Percentiles rank a stretch among this genome's conserved stretches.
These are phyloP conservation scores for Cyclotella sp. DNA, from an alignment of 108 stramenopile species.

Conservation along the genomic window DNA sequence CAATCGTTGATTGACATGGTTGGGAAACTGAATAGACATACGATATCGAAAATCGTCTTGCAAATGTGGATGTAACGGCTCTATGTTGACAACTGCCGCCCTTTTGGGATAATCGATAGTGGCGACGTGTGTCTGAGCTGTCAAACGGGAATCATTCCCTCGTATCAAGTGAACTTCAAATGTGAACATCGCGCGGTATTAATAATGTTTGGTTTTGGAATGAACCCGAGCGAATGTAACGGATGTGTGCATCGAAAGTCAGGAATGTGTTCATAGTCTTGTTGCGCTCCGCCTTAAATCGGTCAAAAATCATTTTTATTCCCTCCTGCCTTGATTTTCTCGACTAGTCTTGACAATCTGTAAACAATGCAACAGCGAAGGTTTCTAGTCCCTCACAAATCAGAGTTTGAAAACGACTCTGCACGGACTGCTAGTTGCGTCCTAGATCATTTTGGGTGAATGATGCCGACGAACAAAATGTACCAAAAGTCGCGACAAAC, in stretches of 20 bases:
- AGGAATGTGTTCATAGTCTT: not conserved
- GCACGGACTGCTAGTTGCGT: too few species aligned
- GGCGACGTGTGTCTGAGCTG: not conserved
- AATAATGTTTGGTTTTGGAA: not conserved
- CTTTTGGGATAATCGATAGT: not conserved
- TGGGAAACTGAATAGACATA: conserved; percentile 1
- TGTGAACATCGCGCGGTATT: not conserved
- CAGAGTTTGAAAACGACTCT: too few species aligned
- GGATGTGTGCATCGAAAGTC: not conserved
- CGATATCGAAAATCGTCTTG: not conserved
- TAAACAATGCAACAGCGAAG: too few species aligned
- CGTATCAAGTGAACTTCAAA: not conserved
- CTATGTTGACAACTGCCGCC: not conserved
- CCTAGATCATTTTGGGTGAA: too few species aligned
- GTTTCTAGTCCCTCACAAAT: too few species aligned
- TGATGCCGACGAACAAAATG: too few species aligned
- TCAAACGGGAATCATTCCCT: not conserved
- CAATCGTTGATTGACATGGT: not conserved
- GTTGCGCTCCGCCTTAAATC: too few species aligned
- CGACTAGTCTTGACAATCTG: too few species aligned
- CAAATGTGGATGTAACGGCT: not conserved
- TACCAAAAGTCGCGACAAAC: too few species aligned
- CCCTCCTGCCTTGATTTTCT: too few species aligned
- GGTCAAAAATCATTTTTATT: too few species aligned
- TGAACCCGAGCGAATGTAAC: not conserved